Conservation (phyloP, 805 yeast species). For the Wickerhamiella nectarea region DNA sequence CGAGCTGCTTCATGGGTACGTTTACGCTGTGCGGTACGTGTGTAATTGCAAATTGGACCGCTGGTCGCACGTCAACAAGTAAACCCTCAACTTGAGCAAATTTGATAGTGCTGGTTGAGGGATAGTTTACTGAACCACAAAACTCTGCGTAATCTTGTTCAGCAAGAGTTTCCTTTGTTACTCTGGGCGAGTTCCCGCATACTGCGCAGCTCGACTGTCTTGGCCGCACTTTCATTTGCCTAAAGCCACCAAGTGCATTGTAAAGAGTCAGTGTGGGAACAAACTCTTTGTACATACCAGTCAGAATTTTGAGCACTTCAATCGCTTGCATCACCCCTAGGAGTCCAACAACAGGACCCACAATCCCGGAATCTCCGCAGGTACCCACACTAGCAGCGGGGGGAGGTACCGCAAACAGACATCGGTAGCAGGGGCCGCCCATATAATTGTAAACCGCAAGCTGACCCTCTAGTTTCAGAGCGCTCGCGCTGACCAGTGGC, state of each 20-base stretch:
- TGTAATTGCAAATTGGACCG: conserved; percentile 59
- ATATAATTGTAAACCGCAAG: conserved; percentile 58
- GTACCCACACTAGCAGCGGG: conserved; percentile 67
- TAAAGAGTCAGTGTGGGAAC: conserved; percentile 50
- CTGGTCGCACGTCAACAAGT: conserved; percentile 69
- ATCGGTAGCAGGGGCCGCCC: conserved; percentile 83
- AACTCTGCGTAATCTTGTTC: conserved; percentile 52
- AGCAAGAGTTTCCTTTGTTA: conserved; percentile 38
- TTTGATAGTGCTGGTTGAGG: conserved; percentile 21
- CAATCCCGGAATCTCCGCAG: conserved; percentile 85
- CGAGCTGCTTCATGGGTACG: conserved; percentile 44
- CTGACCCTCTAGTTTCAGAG: conserved; percentile 85
- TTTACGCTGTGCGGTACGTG: conserved; percentile 45
- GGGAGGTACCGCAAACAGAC: conserved; percentile 86
- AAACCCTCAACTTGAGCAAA: conserved; percentile 2
- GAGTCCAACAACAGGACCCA: conserved; percentile 92
- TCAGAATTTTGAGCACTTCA: conserved; percentile 65
- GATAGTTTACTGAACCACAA: conserved; percentile 50
- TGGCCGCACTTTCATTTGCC: conserved; percentile 70
- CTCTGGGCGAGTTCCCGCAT: conserved; percentile 43
- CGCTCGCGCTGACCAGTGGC: conserved; percentile 83
- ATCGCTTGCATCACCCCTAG: conserved; percentile 82
- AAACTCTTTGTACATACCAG: conserved; percentile 46
- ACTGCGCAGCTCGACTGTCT: conserved; percentile 45
- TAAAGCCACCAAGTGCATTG: conserved; percentile 41